Percentiles rank a stretch among this genome's conserved stretches.
phyloP scores from a whole-genome alignment of 2,329 filamentous ascomycete genomes.

The Colletotrichum musicola region DNA sequence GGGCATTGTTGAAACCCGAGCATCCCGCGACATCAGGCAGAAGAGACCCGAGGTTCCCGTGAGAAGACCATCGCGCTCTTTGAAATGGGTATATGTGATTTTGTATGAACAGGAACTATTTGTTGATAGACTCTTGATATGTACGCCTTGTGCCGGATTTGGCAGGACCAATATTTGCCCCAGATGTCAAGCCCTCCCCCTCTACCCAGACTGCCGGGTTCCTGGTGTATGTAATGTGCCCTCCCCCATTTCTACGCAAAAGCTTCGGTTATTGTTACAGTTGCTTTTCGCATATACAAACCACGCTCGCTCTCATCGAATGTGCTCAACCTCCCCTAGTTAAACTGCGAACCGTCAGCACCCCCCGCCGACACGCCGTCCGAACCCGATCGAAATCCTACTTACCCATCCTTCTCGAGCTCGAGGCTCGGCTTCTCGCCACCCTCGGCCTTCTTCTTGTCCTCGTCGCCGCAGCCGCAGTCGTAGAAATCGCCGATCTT shows the following conservation, averaged over 20 bases:
- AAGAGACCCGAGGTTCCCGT: too few species aligned
- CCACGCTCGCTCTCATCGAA: background rate
- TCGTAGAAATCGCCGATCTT: constrained; percentile 80
- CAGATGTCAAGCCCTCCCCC: too few species aligned
- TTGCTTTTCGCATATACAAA: background rate
- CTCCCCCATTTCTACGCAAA: background rate
- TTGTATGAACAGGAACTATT: background rate
- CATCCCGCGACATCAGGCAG: too few species aligned
- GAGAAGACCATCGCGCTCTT: background rate
- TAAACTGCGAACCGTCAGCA: constrained; percentile 26
- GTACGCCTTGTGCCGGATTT: too few species aligned
- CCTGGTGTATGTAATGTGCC: too few species aligned
- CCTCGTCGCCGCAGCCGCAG: constrained; percentile 77
- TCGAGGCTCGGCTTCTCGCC: constrained; percentile 36
- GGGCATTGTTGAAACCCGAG: too few species aligned
- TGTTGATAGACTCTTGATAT: too few species aligned
- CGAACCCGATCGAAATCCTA: background rate
- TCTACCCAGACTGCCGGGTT: too few species aligned
- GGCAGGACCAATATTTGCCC: too few species aligned
- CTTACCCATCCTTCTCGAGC: constrained; percentile 33
- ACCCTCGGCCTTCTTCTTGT: constrained; percentile 55
- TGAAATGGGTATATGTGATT: constrained; percentile 13
- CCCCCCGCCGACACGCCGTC: too few species aligned
- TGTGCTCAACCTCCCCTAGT: constrained; percentile 12
- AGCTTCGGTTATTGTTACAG: background rate